Percentiles rank a stretch among this genome's conserved stretches.
These are phyloP conservation scores for Yueomyces sinensis DNA, from an alignment of 805 yeast species.

Conservation along the genomic window DNA sequence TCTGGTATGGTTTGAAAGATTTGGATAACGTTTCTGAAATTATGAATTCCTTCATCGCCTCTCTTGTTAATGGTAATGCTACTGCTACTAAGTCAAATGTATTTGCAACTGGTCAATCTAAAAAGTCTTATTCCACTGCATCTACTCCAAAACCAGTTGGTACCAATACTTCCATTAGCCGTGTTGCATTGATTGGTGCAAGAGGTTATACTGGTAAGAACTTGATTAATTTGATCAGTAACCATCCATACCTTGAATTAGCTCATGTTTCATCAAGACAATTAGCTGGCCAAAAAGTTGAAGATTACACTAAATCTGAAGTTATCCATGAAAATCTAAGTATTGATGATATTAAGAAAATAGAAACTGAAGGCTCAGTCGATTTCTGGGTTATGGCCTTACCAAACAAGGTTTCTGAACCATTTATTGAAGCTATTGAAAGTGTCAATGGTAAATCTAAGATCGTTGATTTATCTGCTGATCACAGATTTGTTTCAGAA, in stretches of 20 bases:
- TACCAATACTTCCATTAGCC: constrained; percentile 44
- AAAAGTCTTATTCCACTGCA: constrained; percentile 38
- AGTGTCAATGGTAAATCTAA: constrained; percentile 60
- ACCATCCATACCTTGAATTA: constrained; percentile 77
- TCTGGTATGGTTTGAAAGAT: constrained; percentile 83
- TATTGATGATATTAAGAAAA: constrained; percentile 66
- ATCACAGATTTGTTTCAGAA: constrained; percentile 82
- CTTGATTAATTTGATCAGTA: constrained; percentile 71
- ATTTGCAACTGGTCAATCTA: constrained; percentile 34
- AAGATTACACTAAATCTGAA: constrained; percentile 75
- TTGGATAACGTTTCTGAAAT: constrained; percentile 48
- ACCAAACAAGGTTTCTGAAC: constrained; percentile 94
- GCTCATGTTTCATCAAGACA: constrained; percentile 95
- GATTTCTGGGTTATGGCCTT: constrained; percentile 99
- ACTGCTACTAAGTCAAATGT: constrained; percentile 27
- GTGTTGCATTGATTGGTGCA: constrained; percentile 93
- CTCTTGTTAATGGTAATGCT: constrained; percentile 16
- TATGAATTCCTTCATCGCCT: constrained; percentile 38
- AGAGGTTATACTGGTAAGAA: constrained; percentile 97
- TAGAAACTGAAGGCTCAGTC: constrained; percentile 66
- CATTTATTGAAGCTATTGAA: constrained; percentile 71
- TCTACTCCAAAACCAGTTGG: constrained; percentile 50
- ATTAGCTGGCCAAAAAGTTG: constrained; percentile 70
- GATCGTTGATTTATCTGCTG: constrained; percentile 89
- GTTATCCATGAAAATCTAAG: constrained; percentile 76